Base-by-base conservation (phyloP, 768 basidiomycete genomes). In the Boletus bicolor region DNA sequence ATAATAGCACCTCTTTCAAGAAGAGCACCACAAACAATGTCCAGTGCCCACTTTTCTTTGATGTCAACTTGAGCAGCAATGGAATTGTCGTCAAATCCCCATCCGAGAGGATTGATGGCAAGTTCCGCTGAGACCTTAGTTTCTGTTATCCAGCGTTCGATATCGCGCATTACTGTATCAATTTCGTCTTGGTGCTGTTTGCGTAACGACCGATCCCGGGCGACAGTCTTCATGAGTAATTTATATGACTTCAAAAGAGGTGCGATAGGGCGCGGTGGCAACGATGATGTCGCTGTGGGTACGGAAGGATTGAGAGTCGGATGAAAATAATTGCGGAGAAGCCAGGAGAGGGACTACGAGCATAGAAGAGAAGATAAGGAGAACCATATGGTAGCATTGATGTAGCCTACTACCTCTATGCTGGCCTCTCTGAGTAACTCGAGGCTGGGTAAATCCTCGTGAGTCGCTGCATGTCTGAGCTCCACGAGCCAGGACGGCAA, bases 381-480 rank as follows among this genome's bases (percentile, higher is more conserved):
- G 19, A 56, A n/a, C 35, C 26, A 19, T 11, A 51, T 26, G 15
- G 49, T 3, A 14, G 21, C 38, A 60, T 50, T 56, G 35, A 56
- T 56, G 49, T 45, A 24, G 10, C 21, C 41, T 43, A 47, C 24
- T 58, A 82, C 93, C 81, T 95, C 87, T 53, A 79, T 76, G 34
- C 86, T 82, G 0, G 86, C 93, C 55, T 91, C 84, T 51, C 88
- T 81, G 17, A 97, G 77, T 5, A 94, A 71, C 51, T 86, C 84
- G 10, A 98, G 76, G 60, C 87, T 87, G 0, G 96, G 97, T 12
- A 98, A 74, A 57, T 96, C 92, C 65, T 98, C 96, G 65, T 98
- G 97, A 1, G 97, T 99, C 12, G 92, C 91, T 28, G 93, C 91
- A 74, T 98, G 97, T 39, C 97, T 80, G 11, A 98, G 77, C 61